Base-by-base conservation (phyloP, 2,329 filamentous ascomycete species). In the Neoscytalidium dimidiatum region DNA sequence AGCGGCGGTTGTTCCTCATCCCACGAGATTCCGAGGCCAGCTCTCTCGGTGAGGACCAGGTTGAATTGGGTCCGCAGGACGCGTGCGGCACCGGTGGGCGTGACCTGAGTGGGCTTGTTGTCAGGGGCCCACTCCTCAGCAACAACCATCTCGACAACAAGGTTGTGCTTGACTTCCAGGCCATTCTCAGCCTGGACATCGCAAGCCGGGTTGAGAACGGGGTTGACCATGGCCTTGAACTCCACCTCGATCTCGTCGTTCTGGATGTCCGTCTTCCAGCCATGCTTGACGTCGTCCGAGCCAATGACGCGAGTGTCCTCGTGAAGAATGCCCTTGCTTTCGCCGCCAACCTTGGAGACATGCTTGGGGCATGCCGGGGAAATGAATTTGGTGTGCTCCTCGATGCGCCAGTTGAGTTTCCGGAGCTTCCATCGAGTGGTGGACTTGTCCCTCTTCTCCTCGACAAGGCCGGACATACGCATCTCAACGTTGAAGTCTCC, bases 1-100 rank as follows among this genome's bases (percentile, higher is more conserved):
- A 96, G 87, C 0, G 94, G 94, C 13, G 94, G 94, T 73, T 92
- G 89, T 81, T 99, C 94, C 79, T 97, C 94, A 71, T 98, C 94
- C 94, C 95, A 99, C 70, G 91, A 92, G 71, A 99, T 94, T 58
- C 94, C 94, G 75, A 97, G 86, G 19, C 94, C 94, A 21, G 87
- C 86, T 66, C 92, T 87, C 79, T 96, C 91, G 3, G 94, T 97
- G 64, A 98, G 85, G 65, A 88, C 83, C 62, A 95, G 84, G 71
- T 86, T 88, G 81, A 97, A 98, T 76, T 96, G 92, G 86, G 97
- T 97, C 69, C 94, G 87, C 67, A 99, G 83, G 61, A 98, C 94
- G 68, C 94, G 88, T 0, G 94, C 95, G 2, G 93, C 91, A 67
- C 94, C 94, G 0, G 94, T 97, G 57, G 94, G 92, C 0, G 92